Conservation (phyloP, 2,329 filamentous ascomycete species). For the Tympanopsis confertula region DNA sequence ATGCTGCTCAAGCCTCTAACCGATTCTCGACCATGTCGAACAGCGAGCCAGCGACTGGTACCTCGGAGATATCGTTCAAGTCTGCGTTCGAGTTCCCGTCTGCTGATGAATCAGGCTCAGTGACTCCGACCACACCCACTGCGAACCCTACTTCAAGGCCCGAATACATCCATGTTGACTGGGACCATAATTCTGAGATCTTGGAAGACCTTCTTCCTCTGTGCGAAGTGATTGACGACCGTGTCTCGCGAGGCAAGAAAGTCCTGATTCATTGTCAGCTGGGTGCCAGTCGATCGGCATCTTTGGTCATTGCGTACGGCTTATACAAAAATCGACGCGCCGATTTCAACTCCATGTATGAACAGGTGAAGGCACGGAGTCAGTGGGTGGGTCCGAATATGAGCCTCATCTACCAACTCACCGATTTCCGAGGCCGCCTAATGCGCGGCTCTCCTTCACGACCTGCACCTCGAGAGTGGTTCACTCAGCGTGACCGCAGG, state of each 20-base stretch:
- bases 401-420: conserved; percentile 58
- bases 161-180: conserved; percentile 53
- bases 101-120: too few species aligned
- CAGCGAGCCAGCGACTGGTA: not conserved
- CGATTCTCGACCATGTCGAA: conserved; percentile 9
- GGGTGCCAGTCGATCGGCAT: conserved; percentile 54
- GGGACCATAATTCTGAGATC: conserved; percentile 60
- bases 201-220: conserved; percentile 47
- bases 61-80: too few species aligned
- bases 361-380: conserved; percentile 49
- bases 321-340: conserved; percentile 49
- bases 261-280: conserved; percentile 55
- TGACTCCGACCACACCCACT: conserved; percentile 15
- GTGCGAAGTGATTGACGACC: conserved; percentile 49
- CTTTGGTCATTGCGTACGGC: conserved; percentile 53
- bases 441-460: conserved; percentile 14
- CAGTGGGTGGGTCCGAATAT: conserved; percentile 60
- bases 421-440: conserved; percentile 41
- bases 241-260: conserved; percentile 42
- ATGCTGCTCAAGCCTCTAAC: conserved; percentile 22
- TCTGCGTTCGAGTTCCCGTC: too few species aligned
- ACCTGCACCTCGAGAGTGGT: conserved; percentile 3
- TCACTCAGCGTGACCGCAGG: not conserved
- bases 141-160: conserved; percentile 26
- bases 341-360: conserved; percentile 55